Conservation (phyloP, 1,284 basidiomycete genomes). For the Ceratobasidium sp. region DNA sequence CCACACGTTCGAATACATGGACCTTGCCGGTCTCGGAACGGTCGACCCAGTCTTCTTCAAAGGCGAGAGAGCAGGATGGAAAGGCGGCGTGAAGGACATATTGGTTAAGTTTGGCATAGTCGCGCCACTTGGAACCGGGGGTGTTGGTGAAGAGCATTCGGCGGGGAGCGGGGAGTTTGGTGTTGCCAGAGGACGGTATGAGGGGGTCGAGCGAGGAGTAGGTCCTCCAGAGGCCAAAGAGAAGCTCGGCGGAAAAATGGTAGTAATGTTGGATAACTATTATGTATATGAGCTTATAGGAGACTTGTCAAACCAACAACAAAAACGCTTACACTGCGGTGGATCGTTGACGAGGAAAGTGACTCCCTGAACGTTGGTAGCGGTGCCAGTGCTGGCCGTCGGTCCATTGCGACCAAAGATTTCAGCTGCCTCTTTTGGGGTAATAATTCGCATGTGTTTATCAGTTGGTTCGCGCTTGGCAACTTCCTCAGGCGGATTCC, state of each 20-base stretch:
- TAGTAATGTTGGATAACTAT: slow-evolving; percentile 82
- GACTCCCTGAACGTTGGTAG: slow-evolving; percentile 73
- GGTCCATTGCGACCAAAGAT: slow-evolving; percentile 65
- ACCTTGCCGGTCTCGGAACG: slow-evolving; percentile 75
- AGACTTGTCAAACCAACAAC: neutral
- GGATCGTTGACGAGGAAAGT: slow-evolving; percentile 85
- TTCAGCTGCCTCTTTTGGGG: slow-evolving; percentile 72
- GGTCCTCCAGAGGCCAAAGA: slow-evolving; percentile 89
- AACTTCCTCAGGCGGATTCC: slow-evolving; percentile 60
- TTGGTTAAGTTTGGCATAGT: slow-evolving; percentile 87
- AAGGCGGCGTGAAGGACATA: slow-evolving; percentile 66
- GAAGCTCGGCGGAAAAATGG: slow-evolving; percentile 88
- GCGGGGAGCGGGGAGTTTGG: slow-evolving; percentile 76
- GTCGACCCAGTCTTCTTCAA: slow-evolving; percentile 66
- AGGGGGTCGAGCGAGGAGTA: slow-evolving; percentile 83
- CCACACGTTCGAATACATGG: slow-evolving; percentile 84
- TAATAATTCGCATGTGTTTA: slow-evolving; percentile 81
- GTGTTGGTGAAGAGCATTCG: slow-evolving; percentile 82
- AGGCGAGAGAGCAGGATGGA: slow-evolving; percentile 64
- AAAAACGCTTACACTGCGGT: slow-evolving; percentile 77
- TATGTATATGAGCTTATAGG: slow-evolving; percentile 30
- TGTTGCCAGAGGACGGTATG: slow-evolving; percentile 74
- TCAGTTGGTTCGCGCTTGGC: slow-evolving; percentile 70
- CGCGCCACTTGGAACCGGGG: slow-evolving; percentile 83
- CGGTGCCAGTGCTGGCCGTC: slow-evolving; percentile 60